phyloP scores from a whole-genome alignment of 202 grass and related monocot genomes.

The Zizania palustris region DNA sequence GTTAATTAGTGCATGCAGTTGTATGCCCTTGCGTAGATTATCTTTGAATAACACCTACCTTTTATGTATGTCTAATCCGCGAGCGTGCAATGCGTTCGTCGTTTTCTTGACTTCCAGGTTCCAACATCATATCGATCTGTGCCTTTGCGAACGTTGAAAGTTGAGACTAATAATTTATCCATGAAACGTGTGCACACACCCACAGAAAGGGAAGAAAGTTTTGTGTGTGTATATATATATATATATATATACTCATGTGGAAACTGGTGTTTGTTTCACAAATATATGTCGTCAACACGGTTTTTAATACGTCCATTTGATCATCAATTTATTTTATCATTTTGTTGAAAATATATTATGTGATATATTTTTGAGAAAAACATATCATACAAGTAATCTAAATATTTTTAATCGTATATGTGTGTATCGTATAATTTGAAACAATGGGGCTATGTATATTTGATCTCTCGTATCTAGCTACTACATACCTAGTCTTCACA shows the following conservation, averaged over 20 bases:
- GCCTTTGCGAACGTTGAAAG: conserved; percentile 25
- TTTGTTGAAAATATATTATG: no score
- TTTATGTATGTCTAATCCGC: conserved; percentile 25
- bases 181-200: conserved; percentile 20
- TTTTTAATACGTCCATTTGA: no score
- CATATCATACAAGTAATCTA: no score
- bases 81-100: conserved; percentile 45
- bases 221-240: no score
- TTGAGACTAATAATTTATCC: background rate
- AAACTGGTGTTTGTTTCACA: background rate
- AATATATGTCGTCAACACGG: no score
- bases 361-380: no score
- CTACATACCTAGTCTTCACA: no score
- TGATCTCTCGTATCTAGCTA: background rate
- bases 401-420: background rate
- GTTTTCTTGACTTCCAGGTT: conserved; percentile 43
- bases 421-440: background rate
- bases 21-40: background rate
- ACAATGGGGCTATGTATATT: background rate
- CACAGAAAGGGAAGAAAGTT: background rate
- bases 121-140: conserved; percentile 1
- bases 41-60: background rate
- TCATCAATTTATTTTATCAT: no score
- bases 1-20: background rate
- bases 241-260: background rate